Evolutionary conservation across 169 alveolate species (phyloP).

Genomic region (Eimeria maxima): DNA sequence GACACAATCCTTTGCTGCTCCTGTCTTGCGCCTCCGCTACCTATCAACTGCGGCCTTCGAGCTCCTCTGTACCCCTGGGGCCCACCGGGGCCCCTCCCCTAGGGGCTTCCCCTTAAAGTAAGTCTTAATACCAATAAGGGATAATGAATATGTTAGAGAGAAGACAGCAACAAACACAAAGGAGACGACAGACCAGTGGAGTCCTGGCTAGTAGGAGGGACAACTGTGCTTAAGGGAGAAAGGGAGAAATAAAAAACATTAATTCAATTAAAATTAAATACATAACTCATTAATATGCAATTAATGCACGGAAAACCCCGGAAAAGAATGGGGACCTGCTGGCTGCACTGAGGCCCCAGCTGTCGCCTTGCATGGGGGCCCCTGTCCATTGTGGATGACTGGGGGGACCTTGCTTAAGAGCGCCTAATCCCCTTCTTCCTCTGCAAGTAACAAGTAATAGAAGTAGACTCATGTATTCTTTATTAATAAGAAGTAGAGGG

Average conservation of each 20-base stretch:
- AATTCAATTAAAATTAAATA: not conserved
- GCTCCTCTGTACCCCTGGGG: not conserved
- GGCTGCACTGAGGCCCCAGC: no score
- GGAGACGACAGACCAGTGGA: not conserved
- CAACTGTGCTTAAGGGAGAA: not conserved
- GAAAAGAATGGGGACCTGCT: no score
- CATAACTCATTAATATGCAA: not conserved
- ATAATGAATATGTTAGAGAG: not conserved
- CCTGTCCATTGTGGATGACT: no score
- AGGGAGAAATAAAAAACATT: not conserved
- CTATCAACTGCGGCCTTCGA: not conserved
- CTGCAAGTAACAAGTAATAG: not conserved
- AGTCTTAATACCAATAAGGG: not conserved
- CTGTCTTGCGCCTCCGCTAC: no score
- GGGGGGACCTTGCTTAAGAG: no score
- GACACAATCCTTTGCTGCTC: not conserved
- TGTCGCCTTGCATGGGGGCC: not conserved
- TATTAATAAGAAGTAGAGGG: no score
- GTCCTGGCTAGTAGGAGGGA: not conserved
- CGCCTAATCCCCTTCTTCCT: no score
- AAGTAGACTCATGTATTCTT: no score
- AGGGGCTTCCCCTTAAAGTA: not conserved
- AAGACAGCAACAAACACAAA: not conserved
- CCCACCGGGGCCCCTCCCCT: conserved; percentile 7
- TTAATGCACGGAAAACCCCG: no score